Evolutionary conservation across 495 filamentous ascomycete species (phyloP).

Genomic region (Zalerion maritima): DNA sequence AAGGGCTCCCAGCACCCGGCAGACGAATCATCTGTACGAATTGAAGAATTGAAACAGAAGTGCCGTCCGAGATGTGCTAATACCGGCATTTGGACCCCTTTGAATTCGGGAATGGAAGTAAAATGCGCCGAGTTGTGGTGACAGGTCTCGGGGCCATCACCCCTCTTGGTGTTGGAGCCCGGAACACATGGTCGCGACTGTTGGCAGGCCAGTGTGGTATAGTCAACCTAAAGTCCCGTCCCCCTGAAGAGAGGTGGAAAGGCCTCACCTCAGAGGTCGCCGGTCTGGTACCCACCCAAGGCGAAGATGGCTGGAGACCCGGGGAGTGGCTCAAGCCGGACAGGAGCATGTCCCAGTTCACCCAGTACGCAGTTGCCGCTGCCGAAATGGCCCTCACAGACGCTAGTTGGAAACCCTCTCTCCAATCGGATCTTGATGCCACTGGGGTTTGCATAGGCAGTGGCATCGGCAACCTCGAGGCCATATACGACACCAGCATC

Average conservation of each 20-base stretch:
- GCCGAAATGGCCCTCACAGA: constrained; percentile 76
- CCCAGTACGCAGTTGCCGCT: constrained; percentile 82
- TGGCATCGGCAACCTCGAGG: constrained; percentile 86
- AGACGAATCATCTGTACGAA: no score
- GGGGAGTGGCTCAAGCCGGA: constrained; percentile 62
- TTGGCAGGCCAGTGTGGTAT: constrained; percentile 69
- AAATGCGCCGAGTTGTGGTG: constrained; percentile 86
- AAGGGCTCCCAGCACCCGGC: no score
- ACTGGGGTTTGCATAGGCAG: constrained; percentile 92
- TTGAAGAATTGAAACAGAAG: neutral
- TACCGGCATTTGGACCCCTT: no score
- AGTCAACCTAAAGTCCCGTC: constrained; percentile 46
- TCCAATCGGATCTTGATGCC: constrained; percentile 45
- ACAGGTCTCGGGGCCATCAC: constrained; percentile 90
- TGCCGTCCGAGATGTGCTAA: constrained; percentile 1
- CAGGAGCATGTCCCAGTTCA: constrained; percentile 78
- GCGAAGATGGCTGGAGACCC: constrained; percentile 40
- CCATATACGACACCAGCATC: constrained; percentile 70
- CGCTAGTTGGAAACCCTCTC: constrained; percentile 60
- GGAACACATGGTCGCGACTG: constrained; percentile 65
- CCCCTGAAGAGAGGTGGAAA: constrained; percentile 37
- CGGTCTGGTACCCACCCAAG: constrained; percentile 50
- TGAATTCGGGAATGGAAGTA: no score
- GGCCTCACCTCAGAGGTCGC: constrained; percentile 74
- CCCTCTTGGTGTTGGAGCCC: constrained; percentile 71